Base-by-base conservation (phyloP, 2,329 filamentous ascomycete genomes). In the Diplodia corticola region DNA sequence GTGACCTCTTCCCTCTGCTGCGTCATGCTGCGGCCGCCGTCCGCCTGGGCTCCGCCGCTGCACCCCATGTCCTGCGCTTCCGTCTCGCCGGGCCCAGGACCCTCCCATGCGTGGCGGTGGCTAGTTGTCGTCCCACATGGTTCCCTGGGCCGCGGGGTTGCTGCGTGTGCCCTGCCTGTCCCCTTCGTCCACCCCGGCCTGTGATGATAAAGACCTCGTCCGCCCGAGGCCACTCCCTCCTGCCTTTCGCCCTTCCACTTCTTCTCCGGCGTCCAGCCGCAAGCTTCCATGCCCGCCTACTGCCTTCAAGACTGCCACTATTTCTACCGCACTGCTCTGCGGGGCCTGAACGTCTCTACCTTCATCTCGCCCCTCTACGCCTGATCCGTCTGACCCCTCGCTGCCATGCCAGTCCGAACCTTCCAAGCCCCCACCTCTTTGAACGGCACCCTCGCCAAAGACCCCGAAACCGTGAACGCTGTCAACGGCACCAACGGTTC, bases 261-360 rank as follows among this genome's bases (percentile, higher is more conserved):
- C 33, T 26, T 12, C 57, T 61, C 55, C 48, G 35, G 15, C 49
- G 5, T 22, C 22, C 30, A n/a, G n/a, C 33, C 22, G 49, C 57
- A 44, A 60, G 65, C 28, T 84, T 83, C 84, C 82, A 96, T 96
- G 91, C 91, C 91, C 83, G 80, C 85, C 73, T 94, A 92, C 79
- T 96, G 84, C 79, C 83, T 91, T 67, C 89, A 95, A 84, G 91
- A 96, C 80, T 96, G 91, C 75, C 92, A 96, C 78, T 96, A 96
- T 81, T 96, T 96, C 81, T 95, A 91, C 83, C 91, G 91, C 83
- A 96, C 89, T 79, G 91, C 91, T 76, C 82, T 96, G 81, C 91
- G 91, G 83, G 89, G 93, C 76, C 83, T 96, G 73, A 94, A 91
- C 75, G 88, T 96, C 73, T 86, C 88, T 80, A 96, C 91, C 73